Base-by-base conservation (phyloP, 805 yeast species). In the Candida xyloterini region DNA sequence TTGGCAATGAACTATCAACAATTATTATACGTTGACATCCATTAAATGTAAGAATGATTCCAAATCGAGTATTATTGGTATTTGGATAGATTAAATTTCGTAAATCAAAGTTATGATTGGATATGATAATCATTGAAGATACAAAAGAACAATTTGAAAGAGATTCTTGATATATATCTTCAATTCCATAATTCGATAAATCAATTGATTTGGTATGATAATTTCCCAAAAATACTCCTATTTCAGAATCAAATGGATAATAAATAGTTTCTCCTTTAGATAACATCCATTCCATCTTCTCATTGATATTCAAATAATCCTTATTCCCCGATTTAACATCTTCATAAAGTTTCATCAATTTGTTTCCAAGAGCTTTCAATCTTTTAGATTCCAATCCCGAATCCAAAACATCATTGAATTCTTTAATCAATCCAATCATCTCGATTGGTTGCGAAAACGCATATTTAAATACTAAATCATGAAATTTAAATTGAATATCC, bases 101-200 rank as follows among this genome's bases (percentile, higher is more conserved):
- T 55, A 56, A 32, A 49, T 47, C 38, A 58, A 46, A 6, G 35
- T 35, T 53, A 46, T 24, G 55, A 15, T 60, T 57, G 0, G 66
- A 54, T 1, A 80, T 60, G 1, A 86, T 74, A 11, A 84, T 62
- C 11, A 85, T 52, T 0, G 90, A 68, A 2, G 89, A 78, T 3
- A 86, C 85, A 54, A 86, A 77, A 0, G 95, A 84, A 59, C 95
- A 87, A 57, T 86, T 81, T 7, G 78, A 66, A n/a, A 76, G 52
- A 1, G 63, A 46, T 41, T 75, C 80, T 50, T 78, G 83, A 51
- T 65, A 70, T 10, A 78, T 35, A 20, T 61, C 55, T 1, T 38
- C 36, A 11, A 67, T 2, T 6, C 57, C 58, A 1, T 24, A 15
- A 14, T 16, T 24, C 5, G 22, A 29, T 7, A 48, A 14, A 15